Conservation (phyloP, 192 early-diverging fungal genomes). For the Entomortierella beljakovae region DNA sequence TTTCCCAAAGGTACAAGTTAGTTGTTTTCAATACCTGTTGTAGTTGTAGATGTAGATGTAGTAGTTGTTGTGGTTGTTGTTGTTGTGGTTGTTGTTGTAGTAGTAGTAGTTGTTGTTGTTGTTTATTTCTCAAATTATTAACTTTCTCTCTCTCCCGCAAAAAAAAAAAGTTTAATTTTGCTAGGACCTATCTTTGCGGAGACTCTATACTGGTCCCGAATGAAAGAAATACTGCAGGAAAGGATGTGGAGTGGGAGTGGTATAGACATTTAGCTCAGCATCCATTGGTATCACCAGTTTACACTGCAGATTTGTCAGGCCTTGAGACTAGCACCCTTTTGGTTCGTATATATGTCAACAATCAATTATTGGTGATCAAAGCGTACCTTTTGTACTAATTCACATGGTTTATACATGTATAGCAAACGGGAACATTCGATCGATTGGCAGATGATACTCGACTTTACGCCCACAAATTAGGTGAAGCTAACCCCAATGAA, state of each 20-base stretch:
- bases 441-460: slow-evolving; percentile 39
- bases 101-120: too few relatives aligned
- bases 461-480: slow-evolving; percentile 37
- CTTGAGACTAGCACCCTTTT: slow-evolving; percentile 14
- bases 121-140: background rate
- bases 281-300: slow-evolving; percentile 34
- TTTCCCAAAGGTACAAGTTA: slow-evolving; percentile 33
- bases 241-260: slow-evolving; percentile 44
- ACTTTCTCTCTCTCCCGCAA: too few relatives aligned
- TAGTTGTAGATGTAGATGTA: too few relatives aligned
- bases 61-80: too few relatives aligned
- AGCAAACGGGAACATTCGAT: slow-evolving; percentile 50
- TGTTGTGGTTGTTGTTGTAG: too few relatives aligned
- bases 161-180: slow-evolving; percentile 46
- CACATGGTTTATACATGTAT: background rate
- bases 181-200: slow-evolving; percentile 39
- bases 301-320: slow-evolving; percentile 24
- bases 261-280: slow-evolving; percentile 47
- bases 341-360: background rate
- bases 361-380: background rate
- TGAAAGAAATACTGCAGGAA: slow-evolving; percentile 17
- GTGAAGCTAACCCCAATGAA: slow-evolving; percentile 18
- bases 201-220: slow-evolving; percentile 27
- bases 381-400: background rate
- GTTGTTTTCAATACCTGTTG: too few relatives aligned